Conservation (phyloP, 306 rosid species). For the Cucurbita moschata region DNA sequence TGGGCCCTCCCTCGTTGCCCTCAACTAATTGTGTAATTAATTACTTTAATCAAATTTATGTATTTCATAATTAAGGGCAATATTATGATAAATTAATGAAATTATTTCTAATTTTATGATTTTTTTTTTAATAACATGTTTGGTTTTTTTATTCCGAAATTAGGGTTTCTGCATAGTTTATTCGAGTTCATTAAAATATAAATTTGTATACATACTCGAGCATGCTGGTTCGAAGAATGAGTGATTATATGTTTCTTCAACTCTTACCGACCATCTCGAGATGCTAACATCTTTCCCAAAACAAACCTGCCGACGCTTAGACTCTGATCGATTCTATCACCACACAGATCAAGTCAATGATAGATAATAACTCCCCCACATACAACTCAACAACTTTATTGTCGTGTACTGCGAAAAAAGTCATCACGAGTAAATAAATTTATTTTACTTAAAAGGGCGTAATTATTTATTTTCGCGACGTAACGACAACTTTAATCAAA, state of each 20-base stretch:
- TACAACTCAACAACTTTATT: neutral
- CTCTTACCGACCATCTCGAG: neutral
- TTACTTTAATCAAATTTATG: neutral
- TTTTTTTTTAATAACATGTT: no score
- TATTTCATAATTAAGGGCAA: neutral
- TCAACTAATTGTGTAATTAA: neutral
- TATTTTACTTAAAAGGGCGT: neutral
- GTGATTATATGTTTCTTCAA: neutral
- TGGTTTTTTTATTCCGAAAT: no score
- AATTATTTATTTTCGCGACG: no score
- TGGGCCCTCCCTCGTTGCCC: slow-evolving; percentile 35
- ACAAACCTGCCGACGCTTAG: neutral
- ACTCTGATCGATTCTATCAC: neutral
- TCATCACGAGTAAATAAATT: neutral
- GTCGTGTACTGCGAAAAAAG: neutral
- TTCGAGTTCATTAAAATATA: no score
- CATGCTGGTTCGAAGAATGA: neutral
- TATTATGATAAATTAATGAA: neutral
- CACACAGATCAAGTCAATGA: neutral
- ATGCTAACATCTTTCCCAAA: neutral
- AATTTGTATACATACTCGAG: no score
- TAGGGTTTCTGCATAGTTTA: no score
- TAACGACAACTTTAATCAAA: no score
- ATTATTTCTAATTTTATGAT: no score
- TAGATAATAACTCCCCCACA: neutral